Evolutionary conservation across 192 early-diverging fungal genomes (phyloP).

Genomic region (Geranomyces michiganensis): DNA sequence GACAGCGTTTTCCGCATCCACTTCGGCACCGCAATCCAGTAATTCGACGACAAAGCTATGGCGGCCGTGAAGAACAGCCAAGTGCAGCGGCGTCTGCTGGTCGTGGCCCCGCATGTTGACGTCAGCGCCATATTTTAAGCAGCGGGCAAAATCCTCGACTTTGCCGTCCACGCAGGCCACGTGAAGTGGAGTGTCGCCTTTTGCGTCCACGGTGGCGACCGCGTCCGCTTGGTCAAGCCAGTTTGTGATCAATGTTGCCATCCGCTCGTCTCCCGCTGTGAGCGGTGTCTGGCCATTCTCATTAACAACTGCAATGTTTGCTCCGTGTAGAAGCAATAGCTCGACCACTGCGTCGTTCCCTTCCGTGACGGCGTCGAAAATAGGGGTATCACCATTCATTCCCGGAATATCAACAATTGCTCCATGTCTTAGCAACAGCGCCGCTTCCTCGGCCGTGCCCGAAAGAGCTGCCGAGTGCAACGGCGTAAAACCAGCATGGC

Average conservation of each 20-base stretch:
- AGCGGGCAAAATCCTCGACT: slow-evolving; percentile 29
- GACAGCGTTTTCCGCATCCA: slow-evolving; percentile 37
- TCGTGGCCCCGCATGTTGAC: slow-evolving; percentile 44
- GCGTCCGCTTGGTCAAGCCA: slow-evolving; percentile 47
- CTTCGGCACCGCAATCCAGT: slow-evolving; percentile 49
- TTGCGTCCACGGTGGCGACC: slow-evolving; percentile 39
- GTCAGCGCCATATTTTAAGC: slow-evolving; percentile 52
- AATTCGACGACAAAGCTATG: slow-evolving; percentile 37
- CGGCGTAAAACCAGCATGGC: slow-evolving; percentile 63
- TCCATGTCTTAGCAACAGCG: slow-evolving; percentile 49
- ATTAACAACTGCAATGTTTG: slow-evolving; percentile 45
- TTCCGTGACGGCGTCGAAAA: slow-evolving; percentile 60
- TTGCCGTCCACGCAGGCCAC: slow-evolving; percentile 38
- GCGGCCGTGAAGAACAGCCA: slow-evolving; percentile 45
- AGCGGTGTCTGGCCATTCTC: slow-evolving; percentile 50
- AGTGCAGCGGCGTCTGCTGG: slow-evolving; percentile 57
- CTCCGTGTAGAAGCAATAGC: slow-evolving; percentile 53
- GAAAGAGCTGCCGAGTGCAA: slow-evolving; percentile 59
- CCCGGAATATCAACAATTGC: slow-evolving; percentile 57
- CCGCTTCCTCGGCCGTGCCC: slow-evolving; percentile 45
- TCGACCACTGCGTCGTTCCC: slow-evolving; percentile 54
- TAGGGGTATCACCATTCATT: slow-evolving; percentile 55
- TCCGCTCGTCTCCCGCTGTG: slow-evolving; percentile 42
- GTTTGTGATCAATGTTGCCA: slow-evolving; percentile 38
- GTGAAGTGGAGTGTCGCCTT: slow-evolving; percentile 52